Conservation (phyloP, 2,329 filamentous ascomycete species). For the Clonostachys rosea region DNA sequence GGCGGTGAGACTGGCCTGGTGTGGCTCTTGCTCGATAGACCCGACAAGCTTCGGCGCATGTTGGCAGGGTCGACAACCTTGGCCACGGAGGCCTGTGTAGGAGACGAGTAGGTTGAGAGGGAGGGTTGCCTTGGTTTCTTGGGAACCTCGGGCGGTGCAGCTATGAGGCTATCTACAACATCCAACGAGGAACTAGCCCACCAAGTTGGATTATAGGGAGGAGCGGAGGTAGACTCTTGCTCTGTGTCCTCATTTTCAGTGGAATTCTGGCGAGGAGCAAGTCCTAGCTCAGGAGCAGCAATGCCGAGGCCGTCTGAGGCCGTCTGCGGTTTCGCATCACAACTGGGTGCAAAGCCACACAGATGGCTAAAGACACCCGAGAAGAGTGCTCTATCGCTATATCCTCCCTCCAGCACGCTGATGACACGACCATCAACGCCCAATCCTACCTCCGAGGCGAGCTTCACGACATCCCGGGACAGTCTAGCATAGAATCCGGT, state of each 20-base stretch:
- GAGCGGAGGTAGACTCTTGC: slow-evolving; percentile 16
- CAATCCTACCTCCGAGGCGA: slow-evolving; percentile 76
- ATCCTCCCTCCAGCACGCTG: slow-evolving; percentile 93
- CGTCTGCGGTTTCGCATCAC: slow-evolving; percentile 39
- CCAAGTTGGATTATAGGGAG: slow-evolving; percentile 64
- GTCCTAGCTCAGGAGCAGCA: neutral
- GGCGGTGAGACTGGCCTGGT: slow-evolving; percentile 56
- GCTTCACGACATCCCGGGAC: slow-evolving; percentile 75
- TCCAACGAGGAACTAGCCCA: slow-evolving; percentile 65
- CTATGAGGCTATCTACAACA: slow-evolving; percentile 59
- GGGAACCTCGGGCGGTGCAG: slow-evolving; percentile 40
- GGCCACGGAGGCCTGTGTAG: slow-evolving; percentile 82
- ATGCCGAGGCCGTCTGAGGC: slow-evolving; percentile 9
- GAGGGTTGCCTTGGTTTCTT: slow-evolving; percentile 52
- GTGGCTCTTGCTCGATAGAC: slow-evolving; percentile 23
- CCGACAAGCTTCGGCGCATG: slow-evolving; percentile 59
- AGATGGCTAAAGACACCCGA: slow-evolving; percentile 90
- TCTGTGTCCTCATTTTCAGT: slow-evolving; percentile 8
- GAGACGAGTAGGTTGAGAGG: slow-evolving; percentile 74
- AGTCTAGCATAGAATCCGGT: slow-evolving; percentile 95
- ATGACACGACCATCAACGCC: slow-evolving; percentile 80
- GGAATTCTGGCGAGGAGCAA: slow-evolving; percentile 10
- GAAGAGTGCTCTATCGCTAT: slow-evolving; percentile 84
- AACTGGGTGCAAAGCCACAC: slow-evolving; percentile 62
- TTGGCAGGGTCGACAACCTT: slow-evolving; percentile 69